Evolutionary conservation across 2,329 filamentous ascomycete species (phyloP), one percentile per base, ranked within the genome.

Genomic region (Graphilbum fragrans): DNA sequence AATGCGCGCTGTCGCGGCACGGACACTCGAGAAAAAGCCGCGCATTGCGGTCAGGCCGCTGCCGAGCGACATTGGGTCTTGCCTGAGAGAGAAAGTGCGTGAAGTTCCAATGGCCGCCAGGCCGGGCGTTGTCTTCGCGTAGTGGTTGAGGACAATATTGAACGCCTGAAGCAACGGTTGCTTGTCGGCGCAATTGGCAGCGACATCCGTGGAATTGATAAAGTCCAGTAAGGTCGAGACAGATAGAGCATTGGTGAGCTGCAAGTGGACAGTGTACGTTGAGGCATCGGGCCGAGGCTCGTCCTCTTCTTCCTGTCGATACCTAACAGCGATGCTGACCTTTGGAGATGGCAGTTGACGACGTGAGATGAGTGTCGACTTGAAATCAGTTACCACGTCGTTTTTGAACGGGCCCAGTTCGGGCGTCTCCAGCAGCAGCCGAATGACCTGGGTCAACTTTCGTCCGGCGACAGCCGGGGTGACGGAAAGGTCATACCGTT

Each of bases 21-120:
- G 68, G 3, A 67, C 62, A 25, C 70, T 74, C 50, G 73, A 69
- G 42, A 74, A 74, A 48, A 70, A 75, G 1, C 73, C 73, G 16
- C 72, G 65, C 2, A 69, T 56, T 5, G 29, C 29, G 6, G 29
- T 32, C n/a, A 19, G 16, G 7, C 41, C 31, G 5, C 7, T 31
- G 12, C 33, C 21, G 10, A 23, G 70, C 62, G 8, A 20, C 23
- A 8, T 27, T 35, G n/a, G 19, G 33, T 5, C 17, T 21, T 14
- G 18, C 5, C 3, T 0, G 69, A 62, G 47, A 75, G 76, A 47
- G 69, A 69, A 1, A 69, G 64, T 8, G 61, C 64, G 29, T 57
- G n/a, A 9, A 7, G 22, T 59, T 18, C 71, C 71, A 6, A 74
- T 52, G 1, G 67, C 56, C 10, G 19, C 59, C 52, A 31, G 63